These are phyloP conservation scores for Entomortierella beljakovae DNA, from an alignment of 192 early-diverging fungal species.

Conservation along the genomic window DNA sequence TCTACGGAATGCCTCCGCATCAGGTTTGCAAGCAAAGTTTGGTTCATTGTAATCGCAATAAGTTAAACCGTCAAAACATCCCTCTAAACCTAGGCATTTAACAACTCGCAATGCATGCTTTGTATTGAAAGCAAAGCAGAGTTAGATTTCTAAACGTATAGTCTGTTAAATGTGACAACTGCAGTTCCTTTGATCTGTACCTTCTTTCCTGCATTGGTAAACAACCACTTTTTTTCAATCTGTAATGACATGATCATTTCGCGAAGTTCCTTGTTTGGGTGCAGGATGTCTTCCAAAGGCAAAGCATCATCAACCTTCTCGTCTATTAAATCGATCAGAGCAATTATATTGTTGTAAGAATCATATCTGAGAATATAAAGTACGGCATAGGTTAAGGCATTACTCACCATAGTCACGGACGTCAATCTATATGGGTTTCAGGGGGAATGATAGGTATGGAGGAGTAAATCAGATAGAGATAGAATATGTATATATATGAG, in stretches of 20 bases:
- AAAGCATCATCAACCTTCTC: conserved; percentile 75
- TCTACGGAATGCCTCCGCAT: conserved; percentile 58
- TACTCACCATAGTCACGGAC: conserved; percentile 72
- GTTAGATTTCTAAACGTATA: not conserved
- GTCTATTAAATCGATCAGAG: conserved; percentile 29
- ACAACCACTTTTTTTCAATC: conserved; percentile 75
- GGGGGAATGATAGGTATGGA: not conserved
- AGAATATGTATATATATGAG: too few species aligned
- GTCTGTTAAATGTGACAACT: too few species aligned
- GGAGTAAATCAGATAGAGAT: not conserved
- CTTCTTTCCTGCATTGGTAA: conserved; percentile 80
- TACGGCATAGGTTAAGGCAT: not conserved
- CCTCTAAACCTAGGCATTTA: conserved; percentile 67
- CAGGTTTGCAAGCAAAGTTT: conserved; percentile 82
- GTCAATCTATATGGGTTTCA: conserved; percentile 61
- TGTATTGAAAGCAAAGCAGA: conserved; percentile 1
- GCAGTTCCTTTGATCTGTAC: conserved; percentile 46
- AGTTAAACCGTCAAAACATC: conserved; percentile 82
- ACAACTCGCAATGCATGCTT: conserved; percentile 79
- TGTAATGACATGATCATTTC: conserved; percentile 66
- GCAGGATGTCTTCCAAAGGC: conserved; percentile 72
- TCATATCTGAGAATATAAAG: not conserved
- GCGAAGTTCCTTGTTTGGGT: conserved; percentile 69
- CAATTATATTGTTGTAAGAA: not conserved
- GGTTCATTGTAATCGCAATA: conserved; percentile 78